A percentile compares a stretch with the other conserved stretches of the same genome.
Conservation (phyloP, 2,329 filamentous ascomycete species). For the Alternaria viburni region DNA sequence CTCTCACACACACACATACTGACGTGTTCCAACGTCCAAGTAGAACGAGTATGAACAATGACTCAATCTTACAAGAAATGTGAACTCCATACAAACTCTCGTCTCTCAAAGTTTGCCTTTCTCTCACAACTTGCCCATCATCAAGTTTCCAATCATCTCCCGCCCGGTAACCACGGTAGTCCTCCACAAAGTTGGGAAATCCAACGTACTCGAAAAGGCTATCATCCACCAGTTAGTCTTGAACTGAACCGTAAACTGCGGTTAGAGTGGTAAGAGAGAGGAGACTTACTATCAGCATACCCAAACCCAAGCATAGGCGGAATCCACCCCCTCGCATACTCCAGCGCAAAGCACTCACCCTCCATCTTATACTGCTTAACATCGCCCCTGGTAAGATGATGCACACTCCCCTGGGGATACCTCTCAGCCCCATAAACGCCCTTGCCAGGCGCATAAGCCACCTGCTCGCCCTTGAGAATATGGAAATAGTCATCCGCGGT, state of each 20-base stretch:
- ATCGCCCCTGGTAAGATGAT: conserved; percentile 73
- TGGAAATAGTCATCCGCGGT: conserved; percentile 95
- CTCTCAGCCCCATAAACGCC: conserved; percentile 71
- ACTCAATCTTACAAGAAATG: neutral
- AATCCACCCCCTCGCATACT: conserved; percentile 89
- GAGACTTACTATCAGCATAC: conserved; percentile 70
- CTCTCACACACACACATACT: too few species aligned
- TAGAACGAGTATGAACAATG: neutral
- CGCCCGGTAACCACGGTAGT: conserved; percentile 76
- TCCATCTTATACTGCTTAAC: conserved; percentile 88
- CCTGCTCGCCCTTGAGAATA: conserved; percentile 80
- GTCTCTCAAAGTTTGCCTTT: neutral
- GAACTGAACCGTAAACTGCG: neutral
- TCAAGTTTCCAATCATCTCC: conserved; percentile 77
- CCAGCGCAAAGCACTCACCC: conserved; percentile 76
- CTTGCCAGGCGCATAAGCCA: conserved; percentile 68
- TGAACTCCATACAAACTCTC: neutral
- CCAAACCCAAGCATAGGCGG: conserved; percentile 92
- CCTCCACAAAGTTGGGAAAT: conserved; percentile 82
- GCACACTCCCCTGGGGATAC: conserved; percentile 72
- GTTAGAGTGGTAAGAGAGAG: neutral
- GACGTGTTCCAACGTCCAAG: neutral
- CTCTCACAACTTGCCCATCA: conserved; percentile 26
- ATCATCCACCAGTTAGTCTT: neutral
- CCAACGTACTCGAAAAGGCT: conserved; percentile 76